phyloP scores from a whole-genome alignment of 106 monocot genomes.

The Amphibolis antarctica region DNA sequence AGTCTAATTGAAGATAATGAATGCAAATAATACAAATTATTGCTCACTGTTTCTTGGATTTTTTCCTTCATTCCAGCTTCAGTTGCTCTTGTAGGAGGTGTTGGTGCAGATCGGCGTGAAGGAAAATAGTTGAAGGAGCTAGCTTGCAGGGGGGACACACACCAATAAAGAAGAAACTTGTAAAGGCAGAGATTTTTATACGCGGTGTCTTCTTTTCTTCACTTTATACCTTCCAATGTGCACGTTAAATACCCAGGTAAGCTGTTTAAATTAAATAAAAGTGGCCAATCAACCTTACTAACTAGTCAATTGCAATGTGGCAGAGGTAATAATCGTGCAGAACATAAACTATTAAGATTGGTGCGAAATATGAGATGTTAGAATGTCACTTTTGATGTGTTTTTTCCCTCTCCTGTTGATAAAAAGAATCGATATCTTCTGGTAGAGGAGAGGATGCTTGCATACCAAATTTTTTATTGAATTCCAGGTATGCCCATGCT shows the following conservation, averaged over 20 bases:
- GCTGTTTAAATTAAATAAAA: neutral
- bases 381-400: neutral
- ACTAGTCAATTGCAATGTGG: neutral
- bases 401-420: neutral
- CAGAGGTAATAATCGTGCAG: neutral
- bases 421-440: neutral
- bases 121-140: neutral
- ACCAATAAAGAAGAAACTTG: neutral
- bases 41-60: neutral
- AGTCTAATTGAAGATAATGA: too few relatives aligned
- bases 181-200: neutral
- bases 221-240: neutral
- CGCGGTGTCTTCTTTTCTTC: neutral
- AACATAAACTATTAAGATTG: slow-evolving; percentile 2
- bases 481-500: neutral
- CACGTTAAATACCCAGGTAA: neutral
- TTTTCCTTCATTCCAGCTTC: slow-evolving; percentile 1
- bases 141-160: neutral
- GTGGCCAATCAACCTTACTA: neutral
- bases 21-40: too few relatives aligned
- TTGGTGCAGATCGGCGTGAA: neutral
- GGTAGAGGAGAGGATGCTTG: slow-evolving; percentile 1
- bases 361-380: neutral
- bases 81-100: neutral
- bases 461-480: neutral